Evolutionary conservation across 768 basidiomycete genomes (phyloP).

Genomic region (Dictyophora rubrovolvata): DNA sequence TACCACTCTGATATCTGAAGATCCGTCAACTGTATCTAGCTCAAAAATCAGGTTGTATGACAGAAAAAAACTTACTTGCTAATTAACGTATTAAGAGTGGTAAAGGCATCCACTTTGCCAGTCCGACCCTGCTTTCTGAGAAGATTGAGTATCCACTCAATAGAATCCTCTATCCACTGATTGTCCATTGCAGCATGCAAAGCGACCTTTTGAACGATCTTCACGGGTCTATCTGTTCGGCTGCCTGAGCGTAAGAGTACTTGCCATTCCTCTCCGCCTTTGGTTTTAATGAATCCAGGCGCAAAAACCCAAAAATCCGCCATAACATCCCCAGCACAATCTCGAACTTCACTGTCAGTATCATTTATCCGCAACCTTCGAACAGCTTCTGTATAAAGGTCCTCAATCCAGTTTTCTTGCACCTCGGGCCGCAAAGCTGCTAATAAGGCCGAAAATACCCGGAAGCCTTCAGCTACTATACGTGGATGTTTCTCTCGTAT

Average conservation of each 20-base stretch:
- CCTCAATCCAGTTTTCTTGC: slow-evolving; percentile 53
- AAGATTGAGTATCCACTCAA: slow-evolving; percentile 67
- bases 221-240: slow-evolving; percentile 66
- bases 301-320: slow-evolving; percentile 86
- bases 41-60: neutral
- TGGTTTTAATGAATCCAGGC: slow-evolving; percentile 54
- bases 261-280: slow-evolving; percentile 72
- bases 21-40: neutral
- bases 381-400: slow-evolving; percentile 67
- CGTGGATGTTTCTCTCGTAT: slow-evolving; percentile 80
- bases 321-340: slow-evolving; percentile 70
- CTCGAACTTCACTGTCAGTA: slow-evolving; percentile 86
- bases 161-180: slow-evolving; percentile 71
- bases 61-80: slow-evolving; percentile 36
- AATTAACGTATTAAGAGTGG: slow-evolving; percentile 61
- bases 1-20: slow-evolving; percentile 32
- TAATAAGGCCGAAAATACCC: slow-evolving; percentile 74
- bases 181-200: slow-evolving; percentile 59
- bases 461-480: slow-evolving; percentile 80
- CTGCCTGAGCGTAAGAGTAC: slow-evolving; percentile 61
- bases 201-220: slow-evolving; percentile 77
- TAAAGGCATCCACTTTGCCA: slow-evolving; percentile 74
- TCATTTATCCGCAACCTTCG: slow-evolving; percentile 63
- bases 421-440: slow-evolving; percentile 64
- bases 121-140: slow-evolving; percentile 69